phyloP scores from a whole-genome alignment of 2,329 filamentous ascomycete genomes.

The Aspergillus floridensis region DNA sequence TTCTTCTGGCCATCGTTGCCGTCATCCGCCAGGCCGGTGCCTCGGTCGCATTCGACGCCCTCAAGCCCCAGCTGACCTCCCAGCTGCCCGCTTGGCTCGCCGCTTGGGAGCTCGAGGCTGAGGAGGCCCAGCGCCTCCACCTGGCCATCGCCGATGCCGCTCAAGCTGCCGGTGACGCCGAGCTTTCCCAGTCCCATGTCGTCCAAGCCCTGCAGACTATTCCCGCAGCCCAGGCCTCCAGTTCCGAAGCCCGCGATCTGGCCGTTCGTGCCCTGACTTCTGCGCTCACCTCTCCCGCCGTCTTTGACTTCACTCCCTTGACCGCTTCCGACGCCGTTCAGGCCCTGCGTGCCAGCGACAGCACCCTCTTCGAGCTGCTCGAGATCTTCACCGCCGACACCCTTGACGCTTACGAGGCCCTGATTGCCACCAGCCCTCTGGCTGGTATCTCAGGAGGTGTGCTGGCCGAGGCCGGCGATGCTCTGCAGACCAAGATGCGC shows the following conservation, averaged over 20 bases:
- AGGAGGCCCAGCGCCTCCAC: conserved; percentile 81
- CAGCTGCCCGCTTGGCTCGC: conserved; percentile 77
- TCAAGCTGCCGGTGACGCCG: conserved; percentile 70
- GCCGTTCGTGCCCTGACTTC: conserved; percentile 64
- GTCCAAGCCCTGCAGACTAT: conserved; percentile 75
- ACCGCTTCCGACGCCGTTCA: conserved; percentile 74
- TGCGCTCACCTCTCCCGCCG: conserved; percentile 63
- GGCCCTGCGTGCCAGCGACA: conserved; percentile 78
- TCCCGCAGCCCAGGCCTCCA: conserved; percentile 56
- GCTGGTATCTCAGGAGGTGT: conserved; percentile 74
- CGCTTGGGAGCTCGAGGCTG: conserved; percentile 77
- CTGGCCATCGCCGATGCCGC: conserved; percentile 79
- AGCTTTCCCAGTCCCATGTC: conserved; percentile 72
- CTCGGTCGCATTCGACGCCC: conserved; percentile 72
- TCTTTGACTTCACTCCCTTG: conserved; percentile 72
- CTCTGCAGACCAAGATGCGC: conserved; percentile 91
- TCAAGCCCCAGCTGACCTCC: conserved; percentile 76
- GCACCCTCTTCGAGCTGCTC: conserved; percentile 83
- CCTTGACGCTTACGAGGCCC: conserved; percentile 93
- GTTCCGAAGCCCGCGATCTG: conserved; percentile 56
- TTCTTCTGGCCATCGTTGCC: conserved; percentile 83
- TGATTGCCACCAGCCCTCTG: conserved; percentile 62
- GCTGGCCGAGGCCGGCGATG: conserved; percentile 72
- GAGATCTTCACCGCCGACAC: conserved; percentile 94
- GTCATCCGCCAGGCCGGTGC: conserved; percentile 72